Conservation (phyloP, 768 basidiomycete species). For the Leccinum longicurvipes region DNA sequence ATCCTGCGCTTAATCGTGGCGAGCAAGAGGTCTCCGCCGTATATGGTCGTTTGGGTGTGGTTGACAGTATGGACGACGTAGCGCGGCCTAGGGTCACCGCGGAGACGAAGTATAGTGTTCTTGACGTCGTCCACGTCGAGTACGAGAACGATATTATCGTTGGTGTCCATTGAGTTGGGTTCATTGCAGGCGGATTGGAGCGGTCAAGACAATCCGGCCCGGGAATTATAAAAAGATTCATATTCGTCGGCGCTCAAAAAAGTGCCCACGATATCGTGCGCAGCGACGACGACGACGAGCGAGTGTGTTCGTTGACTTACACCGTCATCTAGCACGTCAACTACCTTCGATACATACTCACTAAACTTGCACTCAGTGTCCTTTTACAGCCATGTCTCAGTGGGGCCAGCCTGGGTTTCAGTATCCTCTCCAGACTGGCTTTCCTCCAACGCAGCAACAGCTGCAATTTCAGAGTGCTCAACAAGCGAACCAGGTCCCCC, state of each 20-base stretch:
- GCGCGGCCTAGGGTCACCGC: neutral
- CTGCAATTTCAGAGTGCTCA: constrained; percentile 40
- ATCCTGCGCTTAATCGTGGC: neutral
- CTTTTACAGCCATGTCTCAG: constrained; percentile 58
- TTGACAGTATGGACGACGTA: neutral
- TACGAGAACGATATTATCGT: neutral
- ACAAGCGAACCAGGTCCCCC: constrained; percentile 26
- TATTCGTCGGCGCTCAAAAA: too few species aligned
- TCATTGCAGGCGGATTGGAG: too few species aligned
- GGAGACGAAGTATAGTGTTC: neutral
- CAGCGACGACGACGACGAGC: too few species aligned
- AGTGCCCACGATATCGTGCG: too few species aligned
- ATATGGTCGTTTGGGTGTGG: neutral
- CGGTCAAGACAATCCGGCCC: too few species aligned
- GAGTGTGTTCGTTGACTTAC: neutral
- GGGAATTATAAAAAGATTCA: too few species aligned
- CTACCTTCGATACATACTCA: too few species aligned
- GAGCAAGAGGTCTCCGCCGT: neutral
- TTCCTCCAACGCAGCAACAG: constrained; percentile 46
- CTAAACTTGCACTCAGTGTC: neutral
- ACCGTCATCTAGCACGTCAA: too few species aligned
- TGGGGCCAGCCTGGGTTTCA: constrained; percentile 73
- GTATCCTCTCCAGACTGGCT: constrained; percentile 74
- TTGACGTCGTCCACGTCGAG: constrained; percentile 5
- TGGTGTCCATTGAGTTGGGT: too few species aligned